Percentiles rank a stretch among this genome's conserved stretches.
phyloP scores from a whole-genome alignment of 345 rosid species.

The Populus ilicifolia region DNA sequence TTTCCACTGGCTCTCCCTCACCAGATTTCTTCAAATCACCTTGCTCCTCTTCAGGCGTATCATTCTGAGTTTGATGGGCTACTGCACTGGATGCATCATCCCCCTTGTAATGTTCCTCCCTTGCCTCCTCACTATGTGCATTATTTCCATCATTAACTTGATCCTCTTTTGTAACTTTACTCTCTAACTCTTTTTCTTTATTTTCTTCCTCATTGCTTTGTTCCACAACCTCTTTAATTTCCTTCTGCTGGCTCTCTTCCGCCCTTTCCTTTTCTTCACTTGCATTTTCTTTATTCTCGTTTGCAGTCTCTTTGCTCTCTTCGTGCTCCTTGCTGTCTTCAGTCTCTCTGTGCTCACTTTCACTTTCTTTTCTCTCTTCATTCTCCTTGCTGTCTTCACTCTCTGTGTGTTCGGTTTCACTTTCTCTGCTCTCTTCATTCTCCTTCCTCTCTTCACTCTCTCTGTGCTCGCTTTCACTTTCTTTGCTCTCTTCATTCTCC shows the following conservation, averaged over 20 bases:
- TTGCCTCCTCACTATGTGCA: slow-evolving; percentile 43
- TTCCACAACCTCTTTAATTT: slow-evolving; percentile 19
- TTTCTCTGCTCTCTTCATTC: slow-evolving; percentile 14
- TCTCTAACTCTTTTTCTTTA: slow-evolving; percentile 20
- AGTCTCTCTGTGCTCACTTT: slow-evolving; percentile 8
- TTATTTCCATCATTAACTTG: slow-evolving; percentile 45
- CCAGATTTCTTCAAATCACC: slow-evolving; percentile 22
- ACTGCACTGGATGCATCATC: slow-evolving; percentile 85
- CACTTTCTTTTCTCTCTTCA: slow-evolving; percentile 14
- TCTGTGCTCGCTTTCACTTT: slow-evolving; percentile 9
- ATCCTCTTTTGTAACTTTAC: slow-evolving; percentile 27
- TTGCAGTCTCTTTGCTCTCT: slow-evolving; percentile 14
- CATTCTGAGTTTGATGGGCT: slow-evolving; percentile 42
- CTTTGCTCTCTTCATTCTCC: slow-evolving; percentile 18
- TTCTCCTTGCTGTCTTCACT: slow-evolving; percentile 17
- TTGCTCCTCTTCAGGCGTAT: slow-evolving; percentile 28
- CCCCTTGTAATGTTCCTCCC: slow-evolving; percentile 75
- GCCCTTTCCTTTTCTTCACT: slow-evolving; percentile 9
- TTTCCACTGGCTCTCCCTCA: slow-evolving; percentile 29
- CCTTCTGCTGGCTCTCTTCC: background rate
- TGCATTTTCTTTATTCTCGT: background rate
- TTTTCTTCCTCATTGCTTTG: slow-evolving; percentile 5
- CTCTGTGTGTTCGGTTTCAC: slow-evolving; percentile 5
- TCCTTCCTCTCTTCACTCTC: slow-evolving; percentile 8
- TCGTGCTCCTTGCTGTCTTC: slow-evolving; percentile 12